Evolutionary conservation across 805 yeast genomes (phyloP).

Genomic region (Lipomyces oligophaga): DNA sequence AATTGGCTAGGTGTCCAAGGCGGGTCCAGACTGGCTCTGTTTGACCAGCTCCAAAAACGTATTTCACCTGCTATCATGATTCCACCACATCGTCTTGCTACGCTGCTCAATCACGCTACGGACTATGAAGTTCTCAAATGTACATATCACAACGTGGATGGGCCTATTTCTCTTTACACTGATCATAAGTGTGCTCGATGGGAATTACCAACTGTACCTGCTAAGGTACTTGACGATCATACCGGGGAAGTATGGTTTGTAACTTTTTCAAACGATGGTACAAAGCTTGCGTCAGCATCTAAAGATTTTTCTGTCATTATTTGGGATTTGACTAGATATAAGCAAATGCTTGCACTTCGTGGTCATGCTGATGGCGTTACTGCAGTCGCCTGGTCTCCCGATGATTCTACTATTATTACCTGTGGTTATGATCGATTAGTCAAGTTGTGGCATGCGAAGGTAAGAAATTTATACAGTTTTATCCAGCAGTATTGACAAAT

Average conservation of each 20-base stretch:
- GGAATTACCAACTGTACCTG: constrained; percentile 48
- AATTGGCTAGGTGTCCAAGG: constrained; percentile 37
- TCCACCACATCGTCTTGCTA: constrained; percentile 50
- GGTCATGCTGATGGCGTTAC: constrained; percentile 40
- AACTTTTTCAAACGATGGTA: constrained; percentile 73
- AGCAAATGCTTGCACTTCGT: constrained; percentile 26
- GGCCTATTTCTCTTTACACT: constrained; percentile 37
- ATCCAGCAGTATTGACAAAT: not conserved
- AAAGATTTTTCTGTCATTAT: constrained; percentile 60
- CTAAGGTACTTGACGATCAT: constrained; percentile 51
- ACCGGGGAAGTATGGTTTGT: constrained; percentile 80
- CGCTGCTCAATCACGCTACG: constrained; percentile 51
- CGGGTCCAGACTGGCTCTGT: constrained; percentile 42
- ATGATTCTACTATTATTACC: constrained; percentile 61
- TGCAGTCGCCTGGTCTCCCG: constrained; percentile 71
- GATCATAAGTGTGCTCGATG: constrained; percentile 38
- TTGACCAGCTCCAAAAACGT: constrained; percentile 44
- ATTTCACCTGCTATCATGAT: constrained; percentile 53
- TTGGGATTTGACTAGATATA: constrained; percentile 54
- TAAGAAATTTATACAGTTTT: constrained; percentile 34
- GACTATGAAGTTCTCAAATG: constrained; percentile 44
- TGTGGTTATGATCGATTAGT: constrained; percentile 70
- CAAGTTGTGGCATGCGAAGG: constrained; percentile 60
- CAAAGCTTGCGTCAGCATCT: constrained; percentile 70
- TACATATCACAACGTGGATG: constrained; percentile 34